These are phyloP conservation scores for Sclerotinia sclerotiorum DNA, from an alignment of 2,329 filamentous ascomycete genomes.

Conservation along the genomic window DNA sequence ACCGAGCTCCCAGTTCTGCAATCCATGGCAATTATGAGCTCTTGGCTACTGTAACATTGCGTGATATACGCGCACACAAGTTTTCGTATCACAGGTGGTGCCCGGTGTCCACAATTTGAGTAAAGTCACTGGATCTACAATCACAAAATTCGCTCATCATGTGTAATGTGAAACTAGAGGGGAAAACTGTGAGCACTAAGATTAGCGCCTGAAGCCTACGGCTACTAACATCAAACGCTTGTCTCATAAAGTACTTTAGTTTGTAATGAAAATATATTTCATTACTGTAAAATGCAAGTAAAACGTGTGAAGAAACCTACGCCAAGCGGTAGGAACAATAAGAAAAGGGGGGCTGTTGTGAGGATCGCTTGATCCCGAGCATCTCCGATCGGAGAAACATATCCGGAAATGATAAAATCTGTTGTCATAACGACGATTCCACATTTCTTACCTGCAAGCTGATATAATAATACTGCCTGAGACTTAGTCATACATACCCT, in stretches of 20 bases:
- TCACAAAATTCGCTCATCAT: background rate
- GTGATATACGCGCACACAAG: background rate
- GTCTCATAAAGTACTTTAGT: background rate
- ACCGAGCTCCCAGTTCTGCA: background rate
- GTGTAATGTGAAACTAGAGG: too few relatives aligned
- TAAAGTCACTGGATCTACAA: background rate
- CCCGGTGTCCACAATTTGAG: background rate
- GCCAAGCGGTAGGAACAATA: background rate
- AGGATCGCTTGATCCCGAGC: conserved; percentile 1
- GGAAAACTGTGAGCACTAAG: background rate
- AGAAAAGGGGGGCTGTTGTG: background rate
- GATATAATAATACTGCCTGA: background rate
- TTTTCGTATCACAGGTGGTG: background rate
- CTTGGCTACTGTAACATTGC: background rate
- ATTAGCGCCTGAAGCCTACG: too few relatives aligned
- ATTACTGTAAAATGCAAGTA: background rate
- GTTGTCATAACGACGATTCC: background rate
- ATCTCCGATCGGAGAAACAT: background rate
- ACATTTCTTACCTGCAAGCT: background rate
- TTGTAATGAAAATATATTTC: background rate
- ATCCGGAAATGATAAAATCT: background rate
- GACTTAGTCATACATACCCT: background rate
- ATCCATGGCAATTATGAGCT: background rate
- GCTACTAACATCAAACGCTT: too few relatives aligned
- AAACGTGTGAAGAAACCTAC: background rate